Evolutionary conservation across 2,329 filamentous ascomycete genomes (phyloP).

Genomic region (Colletotrichum musicola): DNA sequence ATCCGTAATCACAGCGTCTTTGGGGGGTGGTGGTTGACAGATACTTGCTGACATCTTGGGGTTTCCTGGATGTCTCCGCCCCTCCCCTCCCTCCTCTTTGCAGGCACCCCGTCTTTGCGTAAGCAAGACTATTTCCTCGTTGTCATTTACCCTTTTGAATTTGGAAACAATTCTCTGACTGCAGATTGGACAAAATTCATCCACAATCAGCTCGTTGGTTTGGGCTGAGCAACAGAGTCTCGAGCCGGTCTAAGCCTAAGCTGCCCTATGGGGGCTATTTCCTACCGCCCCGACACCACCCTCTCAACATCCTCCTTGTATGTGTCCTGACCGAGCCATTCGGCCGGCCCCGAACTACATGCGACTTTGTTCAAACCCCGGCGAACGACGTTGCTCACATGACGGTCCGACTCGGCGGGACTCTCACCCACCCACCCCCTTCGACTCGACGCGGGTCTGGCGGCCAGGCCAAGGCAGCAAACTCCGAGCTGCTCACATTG

Average conservation of each 20-base stretch:
- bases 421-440: slow-evolving; percentile 27
- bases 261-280: slow-evolving; percentile 8
- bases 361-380: slow-evolving; percentile 11
- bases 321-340: slow-evolving; percentile 14
- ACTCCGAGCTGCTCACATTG: background rate
- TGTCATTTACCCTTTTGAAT: slow-evolving; percentile 10
- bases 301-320: background rate
- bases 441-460: background rate
- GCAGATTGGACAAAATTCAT: slow-evolving; percentile 18
- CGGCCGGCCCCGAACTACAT: slow-evolving; percentile 30
- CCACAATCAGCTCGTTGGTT: slow-evolving; percentile 3
- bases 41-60: slow-evolving; percentile 24
- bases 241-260: background rate
- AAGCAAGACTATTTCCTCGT: slow-evolving; percentile 20
- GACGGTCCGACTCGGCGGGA: slow-evolving; percentile 21
- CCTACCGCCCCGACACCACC: slow-evolving; percentile 4
- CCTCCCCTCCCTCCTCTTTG: background rate
- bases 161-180: slow-evolving; percentile 13
- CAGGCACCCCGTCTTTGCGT: slow-evolving; percentile 5
- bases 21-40: slow-evolving; percentile 7
- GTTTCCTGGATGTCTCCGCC: background rate
- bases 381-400: slow-evolving; percentile 24
- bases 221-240: background rate
- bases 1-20: slow-evolving; percentile 9
- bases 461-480: slow-evolving; percentile 15